These are phyloP conservation scores for Lipomyces orientalis DNA, from an alignment of 805 yeast species.

Conservation along the genomic window DNA sequence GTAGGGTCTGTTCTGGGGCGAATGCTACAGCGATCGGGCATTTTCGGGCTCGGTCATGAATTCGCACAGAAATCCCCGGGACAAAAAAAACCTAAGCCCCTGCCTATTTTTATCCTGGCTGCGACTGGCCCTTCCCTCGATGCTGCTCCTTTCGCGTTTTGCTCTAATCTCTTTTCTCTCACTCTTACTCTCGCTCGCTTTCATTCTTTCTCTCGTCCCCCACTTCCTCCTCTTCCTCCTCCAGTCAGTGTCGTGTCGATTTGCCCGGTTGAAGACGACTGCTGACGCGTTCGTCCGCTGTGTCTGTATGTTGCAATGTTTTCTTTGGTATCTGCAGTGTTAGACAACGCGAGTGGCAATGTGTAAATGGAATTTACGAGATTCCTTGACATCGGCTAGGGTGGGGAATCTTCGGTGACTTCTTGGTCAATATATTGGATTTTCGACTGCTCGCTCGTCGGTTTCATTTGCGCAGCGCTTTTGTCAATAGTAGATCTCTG, in stretches of 20 bases:
- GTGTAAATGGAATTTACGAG: too few species aligned
- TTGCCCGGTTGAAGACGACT: background rate
- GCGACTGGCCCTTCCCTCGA: conserved; percentile 8
- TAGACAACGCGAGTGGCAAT: background rate
- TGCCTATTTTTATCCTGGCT: conserved; percentile 16
- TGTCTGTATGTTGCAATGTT: background rate
- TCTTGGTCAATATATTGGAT: too few species aligned
- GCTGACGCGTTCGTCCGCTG: background rate
- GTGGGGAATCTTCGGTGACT: too few species aligned
- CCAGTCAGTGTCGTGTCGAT: background rate
- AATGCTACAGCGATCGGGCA: background rate
- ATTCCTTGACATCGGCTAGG: too few species aligned
- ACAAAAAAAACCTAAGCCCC: background rate
- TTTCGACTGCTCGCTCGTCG: too few species aligned
- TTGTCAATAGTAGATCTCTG: background rate
- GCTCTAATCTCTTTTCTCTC: conserved; percentile 3
- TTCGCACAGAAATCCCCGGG: background rate
- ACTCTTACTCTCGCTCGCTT: background rate
- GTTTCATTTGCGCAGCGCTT: background rate
- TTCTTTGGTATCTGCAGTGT: background rate
- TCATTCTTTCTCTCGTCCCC: conserved; percentile 13
- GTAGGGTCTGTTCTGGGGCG: background rate
- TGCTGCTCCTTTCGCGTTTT: background rate
- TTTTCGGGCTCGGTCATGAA: background rate
- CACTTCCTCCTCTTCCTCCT: conserved; percentile 10